Base-by-base conservation (phyloP, 2,329 filamentous ascomycete species). In the Diaporthe ilicicola region DNA sequence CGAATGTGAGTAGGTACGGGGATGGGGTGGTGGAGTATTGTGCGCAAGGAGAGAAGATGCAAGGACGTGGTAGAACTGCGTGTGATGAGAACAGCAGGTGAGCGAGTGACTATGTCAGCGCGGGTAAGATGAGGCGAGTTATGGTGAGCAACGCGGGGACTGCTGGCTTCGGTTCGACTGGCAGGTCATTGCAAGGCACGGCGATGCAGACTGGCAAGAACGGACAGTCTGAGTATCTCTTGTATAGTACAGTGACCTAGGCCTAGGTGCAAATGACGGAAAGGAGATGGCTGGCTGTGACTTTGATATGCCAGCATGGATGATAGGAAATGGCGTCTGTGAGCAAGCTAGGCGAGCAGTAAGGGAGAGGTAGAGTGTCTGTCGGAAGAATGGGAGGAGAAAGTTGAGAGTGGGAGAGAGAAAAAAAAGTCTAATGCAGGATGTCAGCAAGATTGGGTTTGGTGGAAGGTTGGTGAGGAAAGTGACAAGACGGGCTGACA, bases 151-250 rank as follows among this genome's bases (percentile, higher is more conserved):
- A 68, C 32, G 44, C 53, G 29, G 22, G 39, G 69, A 53, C 44
- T 42, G 56, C 29, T 51, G 70, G 34, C 59, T 34, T 48, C 46
- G 56, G 29, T 54, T 61, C 27, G 59, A 50, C 56, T 69, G 66
- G 32, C 32, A 54, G 67, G 42, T 72, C 70, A 72, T 72, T 24
- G 54, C 51, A 64, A 66, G 51, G 32, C 22, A 61, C 24, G 51
- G 37, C 51, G 48, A 37, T 24, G 48, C 39, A 61, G 48, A 44
- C 32, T 24, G 34, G 29, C 27, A 54, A 24, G 50, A 59, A 44
- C 59, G 22, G n/a, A 44, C 53, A 55, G 54, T 39, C 39, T 54
- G 70, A 65, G 70, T 71, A 64, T 71, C 65, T 71, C 65, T 69
- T 39, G 65, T 55, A 64, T 48, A 53, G 65, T 56, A 69, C 55